Evolutionary conservation across 768 basidiomycete genomes (phyloP), one percentile per base, ranked within the genome.

Genomic region (Lactarius psammicola): DNA sequence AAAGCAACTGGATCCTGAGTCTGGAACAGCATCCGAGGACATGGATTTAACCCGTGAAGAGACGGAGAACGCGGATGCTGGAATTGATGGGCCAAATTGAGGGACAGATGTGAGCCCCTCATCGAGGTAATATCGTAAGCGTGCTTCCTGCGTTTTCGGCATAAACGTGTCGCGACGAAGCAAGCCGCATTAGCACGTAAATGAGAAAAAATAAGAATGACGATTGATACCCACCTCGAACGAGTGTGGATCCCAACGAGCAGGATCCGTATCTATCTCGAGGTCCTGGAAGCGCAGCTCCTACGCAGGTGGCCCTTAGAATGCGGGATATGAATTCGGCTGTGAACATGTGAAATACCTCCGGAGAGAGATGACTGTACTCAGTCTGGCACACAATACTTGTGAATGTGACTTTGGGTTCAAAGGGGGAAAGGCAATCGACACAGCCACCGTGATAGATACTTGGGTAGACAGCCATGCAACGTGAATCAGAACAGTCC

Each of bases 51-150:
- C 42, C 18, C 18, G 4, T 20, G 42, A 20, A 2, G 20, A 20
- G 44, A 44, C 3, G 7, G 59, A 60, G 23, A 34, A 53, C 17
- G 33, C 1, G 18, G 8, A 4, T 2, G 20, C 56, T 17, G 23
- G 34, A 26, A 38, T 42, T 4, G 36, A 40, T 15, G 38, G 20
- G 5, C 6, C 38, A 26, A 30, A 20, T 28, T 55, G 38, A 28
- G 61, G 54, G n/a, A 31, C 9, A 6, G 26, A 33, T 5, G 55
- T 18, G 23, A 28, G 55, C 5, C 62, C 55, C n/a, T 31, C n/a
- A n/a, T 63, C 62, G n/a, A 57, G 18, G 56, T 63, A 63, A 30
- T 57, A 15, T 20, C 44, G 42, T 44, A 31, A 63, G 44, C 62
- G 62, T 17, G 23, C 26, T 33, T 63, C 62, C 62, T 63, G 34